These are phyloP conservation scores for Pyricularia pennisetigena DNA, from an alignment of 2,329 filamentous ascomycete species.

Conservation along the genomic window DNA sequence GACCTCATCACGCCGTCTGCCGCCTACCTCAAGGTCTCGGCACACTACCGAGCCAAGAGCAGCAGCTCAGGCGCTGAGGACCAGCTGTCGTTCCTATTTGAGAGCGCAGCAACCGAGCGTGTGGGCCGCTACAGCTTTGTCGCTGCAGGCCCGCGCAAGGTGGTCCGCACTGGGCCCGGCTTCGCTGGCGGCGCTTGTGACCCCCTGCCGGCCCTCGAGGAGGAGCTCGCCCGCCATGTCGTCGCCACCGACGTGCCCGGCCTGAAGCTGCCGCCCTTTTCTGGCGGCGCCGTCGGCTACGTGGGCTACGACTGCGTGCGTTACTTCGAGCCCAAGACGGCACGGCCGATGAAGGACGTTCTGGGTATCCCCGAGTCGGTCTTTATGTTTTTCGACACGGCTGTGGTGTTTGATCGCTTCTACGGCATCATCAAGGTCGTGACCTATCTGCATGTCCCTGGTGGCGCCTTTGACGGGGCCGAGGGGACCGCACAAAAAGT, in stretches of 20 bases:
- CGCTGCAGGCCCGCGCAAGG: constrained; percentile 59
- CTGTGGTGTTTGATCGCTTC: constrained; percentile 91
- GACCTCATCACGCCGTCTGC: constrained; percentile 92
- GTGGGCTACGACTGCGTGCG: constrained; percentile 93
- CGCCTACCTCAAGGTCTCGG: constrained; percentile 85
- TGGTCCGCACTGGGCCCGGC: constrained; percentile 79
- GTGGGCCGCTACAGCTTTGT: constrained; percentile 95
- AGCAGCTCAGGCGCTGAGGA: constrained; percentile 19
- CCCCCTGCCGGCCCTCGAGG: constrained; percentile 72
- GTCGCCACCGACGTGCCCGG: constrained; percentile 71
- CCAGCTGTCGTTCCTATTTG: constrained; percentile 71
- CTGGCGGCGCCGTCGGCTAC: constrained; percentile 90
- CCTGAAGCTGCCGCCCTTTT: constrained; percentile 73
- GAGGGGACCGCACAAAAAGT: constrained; percentile 33
- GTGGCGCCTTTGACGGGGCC: constrained; percentile 16
- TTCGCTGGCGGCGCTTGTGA: constrained; percentile 70
- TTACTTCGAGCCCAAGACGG: constrained; percentile 94
- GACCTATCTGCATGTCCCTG: constrained; percentile 66
- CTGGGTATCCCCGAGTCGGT: constrained; percentile 84
- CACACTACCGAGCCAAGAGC: constrained; percentile 50
- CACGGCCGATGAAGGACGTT: constrained; percentile 76
- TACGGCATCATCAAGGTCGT: constrained; percentile 89
- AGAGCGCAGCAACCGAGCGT: constrained; percentile 83
- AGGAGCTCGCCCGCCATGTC: constrained; percentile 67
- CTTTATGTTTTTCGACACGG: constrained; percentile 95